A percentile compares a stretch with the other conserved stretches of the same genome.
Conservation (phyloP, 164 flowering plant species). For the Annona squamosa region DNA sequence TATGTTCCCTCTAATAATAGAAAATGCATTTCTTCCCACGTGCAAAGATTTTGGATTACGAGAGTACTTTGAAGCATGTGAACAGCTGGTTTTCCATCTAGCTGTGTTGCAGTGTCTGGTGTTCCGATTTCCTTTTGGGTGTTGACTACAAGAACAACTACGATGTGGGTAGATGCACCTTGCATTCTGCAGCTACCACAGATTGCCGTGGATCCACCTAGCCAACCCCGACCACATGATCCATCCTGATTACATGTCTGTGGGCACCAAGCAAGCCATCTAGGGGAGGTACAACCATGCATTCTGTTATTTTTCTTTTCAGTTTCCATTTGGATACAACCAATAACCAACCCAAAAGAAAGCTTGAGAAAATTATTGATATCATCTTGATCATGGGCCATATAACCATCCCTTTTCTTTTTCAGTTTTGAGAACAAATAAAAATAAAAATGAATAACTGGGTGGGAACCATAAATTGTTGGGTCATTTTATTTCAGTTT, state of each 20-base stretch:
- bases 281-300: neutral
- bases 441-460: too few species aligned
- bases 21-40: too few species aligned
- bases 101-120: neutral
- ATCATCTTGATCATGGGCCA: too few species aligned
- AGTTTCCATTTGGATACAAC: neutral
- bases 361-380: too few species aligned
- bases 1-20: too few species aligned
- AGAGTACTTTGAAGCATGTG: too few species aligned
- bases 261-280: neutral
- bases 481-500: neutral
- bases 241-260: neutral
- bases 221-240: neutral
- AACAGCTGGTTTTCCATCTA: too few species aligned
- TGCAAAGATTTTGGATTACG: too few species aligned
- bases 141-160: neutral
- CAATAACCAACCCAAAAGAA: neutral
- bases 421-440: neutral
- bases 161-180: neutral
- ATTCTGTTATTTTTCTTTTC: too few species aligned
- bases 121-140: neutral
- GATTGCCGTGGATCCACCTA: neutral
- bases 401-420: too few species aligned
- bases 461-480: neutral
- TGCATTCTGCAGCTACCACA: neutral